Percentiles rank a stretch among this genome's conserved stretches.
phyloP scores from a whole-genome alignment of 2,329 filamentous ascomycete genomes.

The Apiospora kogelbergensis region DNA sequence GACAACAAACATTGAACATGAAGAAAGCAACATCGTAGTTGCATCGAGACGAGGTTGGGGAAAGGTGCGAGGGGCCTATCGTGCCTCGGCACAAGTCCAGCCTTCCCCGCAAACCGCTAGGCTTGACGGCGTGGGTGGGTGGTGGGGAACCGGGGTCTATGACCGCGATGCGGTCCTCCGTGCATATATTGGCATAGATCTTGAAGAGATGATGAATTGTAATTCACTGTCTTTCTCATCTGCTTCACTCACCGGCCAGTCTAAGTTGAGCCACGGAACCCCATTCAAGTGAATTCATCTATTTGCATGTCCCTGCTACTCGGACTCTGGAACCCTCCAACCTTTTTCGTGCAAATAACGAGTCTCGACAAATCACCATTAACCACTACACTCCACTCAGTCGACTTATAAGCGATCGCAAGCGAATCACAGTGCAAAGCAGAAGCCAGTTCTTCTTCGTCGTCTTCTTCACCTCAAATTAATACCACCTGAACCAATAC shows the following conservation, averaged over 20 bases:
- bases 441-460: too few species aligned
- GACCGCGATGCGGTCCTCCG: not conserved
- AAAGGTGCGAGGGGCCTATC: not conserved
- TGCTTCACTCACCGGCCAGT: not conserved
- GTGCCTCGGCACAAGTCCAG: not conserved
- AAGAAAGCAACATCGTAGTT: too few species aligned
- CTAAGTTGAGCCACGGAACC: not conserved
- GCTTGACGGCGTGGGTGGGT: not conserved
- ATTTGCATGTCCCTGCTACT: too few species aligned
- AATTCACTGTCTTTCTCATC: not conserved
- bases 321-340: too few species aligned
- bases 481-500: not conserved
- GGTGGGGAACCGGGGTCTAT: not conserved
- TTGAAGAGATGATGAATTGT: not conserved
- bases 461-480: too few species aligned
- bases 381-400: too few species aligned
- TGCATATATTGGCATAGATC: not conserved
- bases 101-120: constrained; percentile 1
- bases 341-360: too few species aligned
- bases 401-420: too few species aligned
- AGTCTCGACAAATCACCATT: too few species aligned
- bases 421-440: too few species aligned
- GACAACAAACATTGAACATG: not conserved
- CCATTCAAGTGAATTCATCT: not conserved
- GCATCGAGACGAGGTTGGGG: not conserved